Evolutionary conservation across 352 stramenopile species (phyloP).

Genomic region (Heterotrichella gracilis): DNA sequence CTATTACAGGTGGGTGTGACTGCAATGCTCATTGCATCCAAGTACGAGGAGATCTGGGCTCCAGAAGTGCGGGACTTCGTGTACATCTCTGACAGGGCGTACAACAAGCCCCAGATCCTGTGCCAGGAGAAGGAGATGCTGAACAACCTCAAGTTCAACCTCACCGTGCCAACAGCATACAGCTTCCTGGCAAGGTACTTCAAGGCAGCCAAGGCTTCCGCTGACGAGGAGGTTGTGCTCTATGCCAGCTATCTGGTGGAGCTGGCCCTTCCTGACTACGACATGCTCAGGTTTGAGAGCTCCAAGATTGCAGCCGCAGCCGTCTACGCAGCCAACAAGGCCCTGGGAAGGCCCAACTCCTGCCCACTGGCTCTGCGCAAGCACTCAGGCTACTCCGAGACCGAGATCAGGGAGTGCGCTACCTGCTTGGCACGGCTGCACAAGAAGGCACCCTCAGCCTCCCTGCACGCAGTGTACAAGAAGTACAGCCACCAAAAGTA

Average conservation of each 20-base stretch:
- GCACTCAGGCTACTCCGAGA: slow-evolving; percentile 42
- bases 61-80: slow-evolving; percentile 75
- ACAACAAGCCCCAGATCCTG: slow-evolving; percentile 45
- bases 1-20: slow-evolving; percentile 61
- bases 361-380: slow-evolving; percentile 31
- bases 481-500: slow-evolving; percentile 41
- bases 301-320: slow-evolving; percentile 74
- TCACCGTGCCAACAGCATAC: slow-evolving; percentile 66
- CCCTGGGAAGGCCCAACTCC: slow-evolving; percentile 15
- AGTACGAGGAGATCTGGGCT: slow-evolving; percentile 98
- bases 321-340: slow-evolving; percentile 64
- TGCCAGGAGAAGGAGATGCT: slow-evolving; percentile 79
- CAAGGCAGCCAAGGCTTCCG: slow-evolving; percentile 39
- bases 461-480: slow-evolving; percentile 36
- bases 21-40: slow-evolving; percentile 71
- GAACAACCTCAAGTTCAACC: slow-evolving; percentile 61
- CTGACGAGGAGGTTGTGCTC: neutral
- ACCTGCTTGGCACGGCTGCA: too few relatives aligned
- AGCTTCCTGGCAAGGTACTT: slow-evolving; percentile 73
- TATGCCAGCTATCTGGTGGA: slow-evolving; percentile 64
- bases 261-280: slow-evolving; percentile 84
- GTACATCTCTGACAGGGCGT: slow-evolving; percentile 85
- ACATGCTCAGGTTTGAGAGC: slow-evolving; percentile 74
- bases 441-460: slow-evolving; percentile 23
- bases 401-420: slow-evolving; percentile 32